Percentiles rank a stretch among this genome's conserved stretches.
Conservation (phyloP, 139 green algal genomes). For the Tetradesmus obliquus region DNA sequence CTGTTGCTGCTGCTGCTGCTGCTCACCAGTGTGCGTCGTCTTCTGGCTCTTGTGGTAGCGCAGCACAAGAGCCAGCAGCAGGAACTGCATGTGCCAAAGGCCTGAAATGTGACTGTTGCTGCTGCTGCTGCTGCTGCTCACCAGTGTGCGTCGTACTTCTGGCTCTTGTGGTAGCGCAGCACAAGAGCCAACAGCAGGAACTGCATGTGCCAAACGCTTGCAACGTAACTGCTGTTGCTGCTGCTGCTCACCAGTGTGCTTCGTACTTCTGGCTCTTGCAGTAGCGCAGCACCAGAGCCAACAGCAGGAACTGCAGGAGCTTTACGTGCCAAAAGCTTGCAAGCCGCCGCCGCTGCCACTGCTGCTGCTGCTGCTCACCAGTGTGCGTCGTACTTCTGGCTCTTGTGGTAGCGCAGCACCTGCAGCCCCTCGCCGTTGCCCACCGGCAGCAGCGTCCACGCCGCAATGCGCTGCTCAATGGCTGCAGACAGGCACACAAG, state of each 20-base stretch:
- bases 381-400: slow-evolving; percentile 80
- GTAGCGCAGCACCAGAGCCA: slow-evolving; percentile 84
- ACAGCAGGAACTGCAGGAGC: too few relatives aligned
- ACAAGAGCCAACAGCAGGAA: too few relatives aligned
- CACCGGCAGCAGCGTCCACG: slow-evolving; percentile 65
- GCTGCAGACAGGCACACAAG: slow-evolving; percentile 9
- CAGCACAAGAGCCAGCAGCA: too few relatives aligned
- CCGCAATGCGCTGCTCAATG: slow-evolving; percentile 63
- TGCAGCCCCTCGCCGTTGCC: slow-evolving; percentile 79
- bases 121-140: slow-evolving; percentile 14
- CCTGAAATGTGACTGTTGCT: too few relatives aligned
- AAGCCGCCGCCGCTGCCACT: too few relatives aligned
- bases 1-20: too few relatives aligned
- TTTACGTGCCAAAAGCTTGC: too few relatives aligned
- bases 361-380: slow-evolving; percentile 30
- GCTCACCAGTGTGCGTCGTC: slow-evolving; percentile 66
- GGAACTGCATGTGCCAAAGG: too few relatives aligned
- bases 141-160: slow-evolving; percentile 79
- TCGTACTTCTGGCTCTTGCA: slow-evolving; percentile 75
- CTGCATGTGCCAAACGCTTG: too few relatives aligned
- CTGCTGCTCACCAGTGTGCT: slow-evolving; percentile 54
- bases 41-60: slow-evolving; percentile 75
- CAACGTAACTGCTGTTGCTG: neutral
- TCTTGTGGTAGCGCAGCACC: slow-evolving; percentile 78
- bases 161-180: slow-evolving; percentile 72